A percentile compares a stretch with the other conserved stretches of the same genome.
These are phyloP conservation scores for Neurospora africana DNA, from an alignment of 495 filamentous ascomycete genomes.

Conservation along the genomic window DNA sequence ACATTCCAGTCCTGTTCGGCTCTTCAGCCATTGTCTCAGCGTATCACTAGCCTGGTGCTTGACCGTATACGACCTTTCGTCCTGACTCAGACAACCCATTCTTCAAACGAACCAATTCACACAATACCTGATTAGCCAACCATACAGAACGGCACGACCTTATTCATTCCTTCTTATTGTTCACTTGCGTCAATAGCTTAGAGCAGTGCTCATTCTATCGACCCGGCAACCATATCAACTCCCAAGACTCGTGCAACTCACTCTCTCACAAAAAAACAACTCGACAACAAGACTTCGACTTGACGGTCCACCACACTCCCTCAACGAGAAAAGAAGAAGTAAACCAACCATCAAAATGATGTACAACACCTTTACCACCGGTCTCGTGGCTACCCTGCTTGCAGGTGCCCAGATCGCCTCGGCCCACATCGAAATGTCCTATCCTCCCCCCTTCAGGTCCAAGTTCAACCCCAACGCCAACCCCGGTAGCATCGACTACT, in stretches of 20 bases:
- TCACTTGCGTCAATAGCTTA: background rate
- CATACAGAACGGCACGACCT: background rate
- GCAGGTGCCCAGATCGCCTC: constrained; percentile 26
- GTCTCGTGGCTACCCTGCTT: constrained; percentile 19
- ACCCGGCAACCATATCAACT: background rate
- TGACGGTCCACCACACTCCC: background rate
- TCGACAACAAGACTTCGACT: background rate
- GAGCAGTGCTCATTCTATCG: background rate
- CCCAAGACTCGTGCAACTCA: background rate
- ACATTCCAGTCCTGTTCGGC: background rate
- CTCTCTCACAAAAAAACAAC: background rate
- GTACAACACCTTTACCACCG: constrained; percentile 20
- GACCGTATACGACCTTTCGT: background rate
- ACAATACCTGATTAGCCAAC: background rate
- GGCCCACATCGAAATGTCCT: constrained; percentile 51
- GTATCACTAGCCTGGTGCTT: background rate
- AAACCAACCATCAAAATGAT: constrained; percentile 22
- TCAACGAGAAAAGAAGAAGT: background rate
- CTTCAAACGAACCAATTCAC: background rate
- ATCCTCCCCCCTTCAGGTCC: constrained; percentile 44
- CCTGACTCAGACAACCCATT: background rate
- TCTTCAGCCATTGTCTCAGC: background rate
- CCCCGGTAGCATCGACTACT: constrained; percentile 38
- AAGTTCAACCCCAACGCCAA: constrained; percentile 40
- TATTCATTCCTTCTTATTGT: background rate